A percentile compares a stretch with the other conserved stretches of the same genome.
Conservation (phyloP, 208 protist species). For the Leishmania turanica region DNA sequence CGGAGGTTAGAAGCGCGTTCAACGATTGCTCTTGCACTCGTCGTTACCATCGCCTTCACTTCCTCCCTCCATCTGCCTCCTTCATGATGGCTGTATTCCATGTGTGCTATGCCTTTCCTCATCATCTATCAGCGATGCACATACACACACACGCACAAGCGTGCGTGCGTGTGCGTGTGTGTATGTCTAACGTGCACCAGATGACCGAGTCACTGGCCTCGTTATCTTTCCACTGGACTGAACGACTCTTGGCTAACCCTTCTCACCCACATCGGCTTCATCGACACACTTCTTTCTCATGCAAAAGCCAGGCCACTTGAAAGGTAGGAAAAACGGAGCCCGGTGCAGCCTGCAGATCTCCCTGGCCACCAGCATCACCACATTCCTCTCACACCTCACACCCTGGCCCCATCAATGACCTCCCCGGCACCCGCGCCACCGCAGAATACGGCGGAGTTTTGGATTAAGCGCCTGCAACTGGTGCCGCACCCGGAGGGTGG, state of each 20-base stretch:
- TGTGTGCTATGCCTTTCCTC: no score
- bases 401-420: neutral
- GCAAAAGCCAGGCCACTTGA: no score
- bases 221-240: neutral
- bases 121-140: no score
- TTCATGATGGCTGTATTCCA: neutral
- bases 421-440: neutral
- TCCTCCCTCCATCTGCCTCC: neutral
- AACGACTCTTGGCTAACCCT: neutral
- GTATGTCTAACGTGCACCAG: neutral
- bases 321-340: no score
- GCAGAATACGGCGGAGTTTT: constrained; percentile 28
- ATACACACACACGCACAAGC: no score
- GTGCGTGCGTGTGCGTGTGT: no score
- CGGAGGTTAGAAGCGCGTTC: no score
- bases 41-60: neutral
- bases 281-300: no score
- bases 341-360: neutral
- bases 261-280: neutral
- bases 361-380: neutral
- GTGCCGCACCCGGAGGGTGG: constrained; percentile 51
- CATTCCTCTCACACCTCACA: neutral
- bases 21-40: neutral
- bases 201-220: neutral
- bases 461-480: constrained; percentile 48